Base-by-base conservation (phyloP, 371 early-diverging fungal species). In the Zychaea mexicana region DNA sequence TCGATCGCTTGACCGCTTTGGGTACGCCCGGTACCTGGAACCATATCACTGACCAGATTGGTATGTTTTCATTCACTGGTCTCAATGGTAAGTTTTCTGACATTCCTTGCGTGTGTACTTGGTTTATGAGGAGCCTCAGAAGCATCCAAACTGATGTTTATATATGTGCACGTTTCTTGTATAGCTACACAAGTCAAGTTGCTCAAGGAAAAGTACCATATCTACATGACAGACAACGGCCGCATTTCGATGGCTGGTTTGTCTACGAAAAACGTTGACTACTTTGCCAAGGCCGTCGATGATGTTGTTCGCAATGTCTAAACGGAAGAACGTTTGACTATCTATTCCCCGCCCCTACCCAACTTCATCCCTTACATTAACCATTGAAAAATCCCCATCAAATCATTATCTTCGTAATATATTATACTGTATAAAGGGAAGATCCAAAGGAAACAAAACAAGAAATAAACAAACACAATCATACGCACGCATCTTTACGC, bases 31-130 rank as follows among this genome's bases (percentile, higher is more conserved):
- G 96, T 31, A 88, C 85, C 27, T 98, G 98, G 97, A 81, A 93
- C 68, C 97, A 98, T 67, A 95, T 97, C 68, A 79, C 88, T 15
- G 88, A 91, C 60, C 97, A 96, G 79, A 96, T 96, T 67, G 97
- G 98, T 71, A 98, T 98, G 98, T 98, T 98, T 70, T 89, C 91
- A 5, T 98, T 88, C 79, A 97, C 98, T 4, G 98, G 98, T 12
- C 76, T 96, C 38, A 86, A 65, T 26, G 69, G 84, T 83, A 75
- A 64, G 65, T 68, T 15, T 22, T 1, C 0, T 42, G n/a, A n/a
- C 15, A 17, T 42, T 15, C 15, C 4, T 42, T 42, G n/a, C n/a
- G n/a, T n/a, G n/a, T n/a, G n/a, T n/a, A n/a, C n/a, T n/a, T n/a
- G n/a, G n/a, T n/a, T n/a, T n/a, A n/a, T n/a, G n/a, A n/a, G n/a